phyloP scores from a whole-genome alignment of 2,329 filamentous ascomycete species.

The Aureobasidium sp. region DNA sequence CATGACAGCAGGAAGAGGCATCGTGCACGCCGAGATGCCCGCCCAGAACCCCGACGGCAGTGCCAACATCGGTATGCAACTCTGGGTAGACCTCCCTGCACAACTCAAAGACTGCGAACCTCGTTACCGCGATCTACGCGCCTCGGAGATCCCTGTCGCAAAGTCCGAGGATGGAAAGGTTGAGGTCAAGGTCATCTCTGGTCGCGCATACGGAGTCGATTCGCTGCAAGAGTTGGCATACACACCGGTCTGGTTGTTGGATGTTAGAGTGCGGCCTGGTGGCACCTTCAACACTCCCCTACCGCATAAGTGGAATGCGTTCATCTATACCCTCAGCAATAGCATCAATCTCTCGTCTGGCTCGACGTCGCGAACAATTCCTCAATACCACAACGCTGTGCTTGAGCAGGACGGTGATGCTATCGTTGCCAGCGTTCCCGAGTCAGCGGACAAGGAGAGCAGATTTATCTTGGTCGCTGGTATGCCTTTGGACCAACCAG shows the following conservation, averaged over 20 bases:
- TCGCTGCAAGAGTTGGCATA: constrained; percentile 92
- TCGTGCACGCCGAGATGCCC: constrained; percentile 98
- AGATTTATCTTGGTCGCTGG: constrained; percentile 80
- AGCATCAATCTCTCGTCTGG: constrained; percentile 68
- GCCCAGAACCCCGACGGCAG: constrained; percentile 78
- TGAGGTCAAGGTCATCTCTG: constrained; percentile 89
- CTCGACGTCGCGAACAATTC: constrained; percentile 58
- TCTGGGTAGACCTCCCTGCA: constrained; percentile 93
- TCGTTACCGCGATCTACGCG: constrained; percentile 87
- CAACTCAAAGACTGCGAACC: constrained; percentile 90
- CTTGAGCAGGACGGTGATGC: constrained; percentile 84
- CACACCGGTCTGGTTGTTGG: constrained; percentile 96
- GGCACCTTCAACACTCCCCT: constrained; percentile 79
- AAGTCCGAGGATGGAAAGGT: constrained; percentile 78
- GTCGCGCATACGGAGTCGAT: constrained; percentile 84
- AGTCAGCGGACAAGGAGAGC: constrained; percentile 65
- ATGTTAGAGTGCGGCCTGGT: constrained; percentile 83
- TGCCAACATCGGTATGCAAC: constrained; percentile 87
- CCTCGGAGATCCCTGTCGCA: constrained; percentile 81
- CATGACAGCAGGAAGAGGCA: constrained; percentile 94
- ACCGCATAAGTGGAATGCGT: constrained; percentile 88
- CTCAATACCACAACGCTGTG: constrained; percentile 87
- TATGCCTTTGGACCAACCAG: constrained; percentile 78
- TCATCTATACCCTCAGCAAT: constrained; percentile 87
- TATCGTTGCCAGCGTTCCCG: constrained; percentile 75